Evolutionary conservation across 768 basidiomycete genomes (phyloP).

Genomic region (Suillus subalutaceus): DNA sequence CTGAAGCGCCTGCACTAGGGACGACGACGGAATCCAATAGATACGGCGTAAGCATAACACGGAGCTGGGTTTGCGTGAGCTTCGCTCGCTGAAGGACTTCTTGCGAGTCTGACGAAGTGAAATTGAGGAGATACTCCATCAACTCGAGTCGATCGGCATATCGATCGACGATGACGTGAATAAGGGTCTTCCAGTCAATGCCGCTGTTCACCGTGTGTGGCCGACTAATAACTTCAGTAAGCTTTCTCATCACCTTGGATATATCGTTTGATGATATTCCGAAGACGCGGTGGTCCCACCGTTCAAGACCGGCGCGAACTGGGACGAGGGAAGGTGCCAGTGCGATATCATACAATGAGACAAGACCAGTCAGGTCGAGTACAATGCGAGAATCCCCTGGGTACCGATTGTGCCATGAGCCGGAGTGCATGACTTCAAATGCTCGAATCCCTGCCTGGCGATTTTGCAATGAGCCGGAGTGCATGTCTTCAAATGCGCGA

Average conservation of each 20-base stretch:
- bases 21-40: slow-evolving; percentile 15
- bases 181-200: slow-evolving; percentile 46
- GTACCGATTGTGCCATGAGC: slow-evolving; percentile 26
- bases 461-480: slow-evolving; percentile 28
- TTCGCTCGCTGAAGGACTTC: slow-evolving; percentile 14
- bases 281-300: slow-evolving; percentile 24
- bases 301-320: slow-evolving; percentile 18
- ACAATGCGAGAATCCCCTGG: slow-evolving; percentile 31
- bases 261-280: slow-evolving; percentile 20
- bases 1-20: slow-evolving; percentile 2
- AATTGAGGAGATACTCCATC: slow-evolving; percentile 39
- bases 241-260: slow-evolving; percentile 7
- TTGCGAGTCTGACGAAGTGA: slow-evolving; percentile 16
- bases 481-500: slow-evolving; percentile 16
- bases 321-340: slow-evolving; percentile 23
- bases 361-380: slow-evolving; percentile 24
- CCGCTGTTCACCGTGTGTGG: slow-evolving; percentile 25
- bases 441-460: neutral
- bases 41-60: slow-evolving; percentile 22
- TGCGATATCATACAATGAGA: slow-evolving; percentile 31
- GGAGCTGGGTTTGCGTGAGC: slow-evolving; percentile 22
- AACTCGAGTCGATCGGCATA: slow-evolving; percentile 47
- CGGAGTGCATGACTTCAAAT: slow-evolving; percentile 23
- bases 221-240: slow-evolving; percentile 11
- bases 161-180: slow-evolving; percentile 42